Evolutionary conservation across 2,329 filamentous ascomycete species (phyloP).

Genomic region (Teratosphaeria destructans): DNA sequence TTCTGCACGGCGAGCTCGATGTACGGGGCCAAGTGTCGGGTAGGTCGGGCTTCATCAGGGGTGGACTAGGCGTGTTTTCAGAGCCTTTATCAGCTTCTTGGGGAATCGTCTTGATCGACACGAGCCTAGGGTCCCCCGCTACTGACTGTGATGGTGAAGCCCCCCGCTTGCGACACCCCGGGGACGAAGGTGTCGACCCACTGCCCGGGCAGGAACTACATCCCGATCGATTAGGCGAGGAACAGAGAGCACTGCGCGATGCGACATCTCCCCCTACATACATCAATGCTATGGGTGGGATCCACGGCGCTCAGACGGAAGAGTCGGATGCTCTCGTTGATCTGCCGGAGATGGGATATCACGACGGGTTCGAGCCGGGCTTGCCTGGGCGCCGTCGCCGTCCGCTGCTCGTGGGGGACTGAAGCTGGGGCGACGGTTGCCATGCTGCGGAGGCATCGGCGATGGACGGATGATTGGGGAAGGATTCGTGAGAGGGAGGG

Average conservation of each 20-base stretch:
- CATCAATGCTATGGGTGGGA: constrained; percentile 25
- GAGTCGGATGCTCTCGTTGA: constrained; percentile 60
- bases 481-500: not conserved
- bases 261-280: constrained; percentile 2
- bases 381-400: constrained; percentile 62
- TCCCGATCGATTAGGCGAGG: constrained; percentile 12
- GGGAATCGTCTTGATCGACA: not conserved
- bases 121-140: not conserved
- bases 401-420: constrained; percentile 56
- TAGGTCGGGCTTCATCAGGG: constrained; percentile 37
- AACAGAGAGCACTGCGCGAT: not conserved
- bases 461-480: not conserved
- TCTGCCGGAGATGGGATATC: constrained; percentile 49
- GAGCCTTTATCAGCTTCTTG: not conserved
- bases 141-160: constrained; percentile 65
- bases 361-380: constrained; percentile 53
- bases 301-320: constrained; percentile 52
- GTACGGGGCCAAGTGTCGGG: constrained; percentile 33
- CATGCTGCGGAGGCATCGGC: constrained; percentile 14
- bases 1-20: constrained; percentile 71
- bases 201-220: constrained; percentile 65
- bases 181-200: constrained; percentile 81
- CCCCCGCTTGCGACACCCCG: constrained; percentile 57
- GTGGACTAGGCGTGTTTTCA: constrained; percentile 41
- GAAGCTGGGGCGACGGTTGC: constrained; percentile 19